Evolutionary conservation across 129 eudicot species (phyloP), one percentile per base, ranked within the genome.

Genomic region (Artemisia argyi): DNA sequence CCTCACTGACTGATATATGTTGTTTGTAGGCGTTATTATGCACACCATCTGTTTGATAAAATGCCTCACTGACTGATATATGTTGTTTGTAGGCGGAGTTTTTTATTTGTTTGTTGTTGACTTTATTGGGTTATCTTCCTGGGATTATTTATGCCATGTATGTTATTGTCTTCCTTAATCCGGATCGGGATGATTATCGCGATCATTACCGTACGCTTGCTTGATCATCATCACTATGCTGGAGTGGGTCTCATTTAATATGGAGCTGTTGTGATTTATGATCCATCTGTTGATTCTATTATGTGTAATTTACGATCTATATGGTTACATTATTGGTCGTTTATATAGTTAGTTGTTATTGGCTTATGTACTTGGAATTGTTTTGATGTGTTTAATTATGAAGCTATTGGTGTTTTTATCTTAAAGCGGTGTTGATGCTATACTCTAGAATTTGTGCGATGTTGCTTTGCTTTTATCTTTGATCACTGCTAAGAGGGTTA

Each of bases 111-210:
- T 70, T 84, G 72, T 7, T 84, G 52, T 72, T 87, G 78, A 87
- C 92, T 16, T n/a, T 87, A 44, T 28, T 84, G 13, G 92, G 92
- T 11, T 87, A 80, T 63, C 57, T 87, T 76, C 92, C 92, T 20
- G 92, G 92, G 15, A 84, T 87, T 11, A 82, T 87, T 73, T 87
- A 87, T 71, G 92, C 92, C n/a, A 75, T 87, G 19, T 87, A 87
- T 61, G 83, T 68, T 1, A 84, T 87, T 69, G 75, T 88, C 35
- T 79, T 72, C 18, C 30, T 86, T 52, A 88, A 82, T 73, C 90
- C 85, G 2, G 88, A 84, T 62, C 78, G 71, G 18, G 82, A 61
- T 12, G 82, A 84, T 62, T 69, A 84, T 16, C 42, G 42, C 42
- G 72, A 46, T 42, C 55, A 55, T 39, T 82, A 85, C 73, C 17